These are phyloP conservation scores for Pyracantha coccinea DNA, from an alignment of 331 rosid genomes.

Conservation along the genomic window DNA sequence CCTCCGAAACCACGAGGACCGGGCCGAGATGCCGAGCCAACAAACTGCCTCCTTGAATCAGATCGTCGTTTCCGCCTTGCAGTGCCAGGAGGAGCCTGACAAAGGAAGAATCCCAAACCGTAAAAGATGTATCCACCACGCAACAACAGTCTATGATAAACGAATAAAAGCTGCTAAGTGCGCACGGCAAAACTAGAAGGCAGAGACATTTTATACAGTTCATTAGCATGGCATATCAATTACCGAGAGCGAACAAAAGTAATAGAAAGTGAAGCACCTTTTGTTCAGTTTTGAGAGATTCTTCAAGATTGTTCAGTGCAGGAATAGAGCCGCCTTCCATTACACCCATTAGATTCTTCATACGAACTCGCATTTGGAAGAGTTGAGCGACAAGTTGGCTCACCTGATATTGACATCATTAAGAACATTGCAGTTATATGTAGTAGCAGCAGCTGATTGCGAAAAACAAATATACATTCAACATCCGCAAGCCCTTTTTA, in stretches of 20 bases:
- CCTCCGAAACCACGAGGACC: slow-evolving; percentile 84
- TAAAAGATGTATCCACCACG: neutral
- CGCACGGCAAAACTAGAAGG: neutral
- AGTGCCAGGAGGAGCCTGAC: slow-evolving; percentile 78
- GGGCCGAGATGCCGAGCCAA: slow-evolving; percentile 54
- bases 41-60: slow-evolving; percentile 44
- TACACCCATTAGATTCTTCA: slow-evolving; percentile 89
- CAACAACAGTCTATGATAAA: neutral
- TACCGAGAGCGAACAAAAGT: neutral
- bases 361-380: slow-evolving; percentile 93
- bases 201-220: neutral
- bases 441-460: neutral
- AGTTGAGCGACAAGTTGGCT: slow-evolving; percentile 88
- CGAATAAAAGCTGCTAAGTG: neutral
- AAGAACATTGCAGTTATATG: neutral
- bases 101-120: slow-evolving; percentile 4
- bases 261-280: slow-evolving; percentile 43
- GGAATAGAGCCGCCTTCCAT: slow-evolving; percentile 92
- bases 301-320: slow-evolving; percentile 76
- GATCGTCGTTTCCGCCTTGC: slow-evolving; percentile 80
- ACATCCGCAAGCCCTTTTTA: neutral
- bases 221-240: neutral
- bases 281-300: slow-evolving; percentile 79
- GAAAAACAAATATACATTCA: no score
- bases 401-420: slow-evolving; percentile 42